These are phyloP conservation scores for Leishmania arabica DNA, from an alignment of 208 protist species.

Conservation along the genomic window DNA sequence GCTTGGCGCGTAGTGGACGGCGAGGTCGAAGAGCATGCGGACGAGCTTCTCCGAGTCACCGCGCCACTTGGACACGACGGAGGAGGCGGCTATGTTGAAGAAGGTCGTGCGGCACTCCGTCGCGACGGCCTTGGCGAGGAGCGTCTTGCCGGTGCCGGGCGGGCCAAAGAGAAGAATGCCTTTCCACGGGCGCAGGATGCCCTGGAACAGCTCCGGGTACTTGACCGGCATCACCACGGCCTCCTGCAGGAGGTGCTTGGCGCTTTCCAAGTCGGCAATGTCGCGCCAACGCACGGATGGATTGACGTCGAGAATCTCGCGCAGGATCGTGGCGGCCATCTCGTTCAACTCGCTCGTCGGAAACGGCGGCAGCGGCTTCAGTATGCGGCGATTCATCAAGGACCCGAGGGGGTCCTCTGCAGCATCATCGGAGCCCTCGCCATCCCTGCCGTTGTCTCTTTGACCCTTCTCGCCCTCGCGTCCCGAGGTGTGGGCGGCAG, in stretches of 20 bases:
- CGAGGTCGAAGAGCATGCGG: conserved; percentile 94
- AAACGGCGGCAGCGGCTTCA: conserved; percentile 84
- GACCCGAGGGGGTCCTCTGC: conserved; percentile 22
- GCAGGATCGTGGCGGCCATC: conserved; percentile 75
- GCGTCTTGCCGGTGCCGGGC: conserved; percentile 98
- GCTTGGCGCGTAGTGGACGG: conserved; percentile 90
- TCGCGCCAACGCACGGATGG: conserved; percentile 88
- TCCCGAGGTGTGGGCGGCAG: background rate
- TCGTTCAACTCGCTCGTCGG: conserved; percentile 77
- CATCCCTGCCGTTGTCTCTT: background rate
- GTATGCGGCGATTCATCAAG: conserved; percentile 46
- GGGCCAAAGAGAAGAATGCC: conserved; percentile 97
- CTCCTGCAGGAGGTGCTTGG: conserved; percentile 95
- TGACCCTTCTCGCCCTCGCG: background rate
- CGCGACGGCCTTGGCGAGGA: conserved; percentile 97
- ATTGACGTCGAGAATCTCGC: conserved; percentile 90
- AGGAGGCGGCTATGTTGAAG: conserved; percentile 98
- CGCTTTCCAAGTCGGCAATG: conserved; percentile 92
- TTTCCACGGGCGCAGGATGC: conserved; percentile 95
- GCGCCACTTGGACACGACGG: conserved; percentile 97
- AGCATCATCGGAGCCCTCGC: conserved; percentile 25
- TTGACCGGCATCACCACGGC: conserved; percentile 92
- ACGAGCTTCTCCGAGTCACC: conserved; percentile 98
- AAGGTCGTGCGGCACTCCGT: conserved; percentile 98
- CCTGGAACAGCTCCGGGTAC: conserved; percentile 91